These are phyloP conservation scores for Amphicarpaea edgeworthii DNA, from an alignment of 306 rosid genomes.

Conservation along the genomic window DNA sequence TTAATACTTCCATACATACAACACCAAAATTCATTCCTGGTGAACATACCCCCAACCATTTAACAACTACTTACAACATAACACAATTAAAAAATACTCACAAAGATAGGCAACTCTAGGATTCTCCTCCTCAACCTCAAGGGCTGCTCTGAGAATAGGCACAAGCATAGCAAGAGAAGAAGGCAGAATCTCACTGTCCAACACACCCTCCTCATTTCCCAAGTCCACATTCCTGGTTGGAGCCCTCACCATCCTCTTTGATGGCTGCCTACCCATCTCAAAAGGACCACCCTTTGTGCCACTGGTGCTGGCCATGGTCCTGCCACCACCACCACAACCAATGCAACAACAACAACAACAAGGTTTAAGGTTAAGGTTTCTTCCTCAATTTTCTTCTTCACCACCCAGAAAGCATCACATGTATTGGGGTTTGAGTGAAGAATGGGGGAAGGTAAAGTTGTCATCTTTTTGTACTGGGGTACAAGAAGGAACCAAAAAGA, in stretches of 20 bases:
- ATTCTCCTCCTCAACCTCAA: constrained; percentile 74
- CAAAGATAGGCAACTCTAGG: constrained; percentile 95
- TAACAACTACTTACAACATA: constrained; percentile 1
- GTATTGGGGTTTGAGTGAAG: constrained; percentile 42
- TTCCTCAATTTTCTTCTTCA: constrained; percentile 30
- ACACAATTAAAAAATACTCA: constrained; percentile 48
- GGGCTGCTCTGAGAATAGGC: constrained; percentile 90
- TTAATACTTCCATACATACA: constrained; percentile 17
- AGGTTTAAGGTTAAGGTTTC: background rate
- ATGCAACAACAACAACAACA: background rate
- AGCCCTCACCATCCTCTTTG: constrained; percentile 58
- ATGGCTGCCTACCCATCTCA: constrained; percentile 53
- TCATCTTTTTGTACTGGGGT: constrained; percentile 55
- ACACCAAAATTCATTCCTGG: constrained; percentile 4
- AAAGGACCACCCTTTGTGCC: constrained; percentile 64
- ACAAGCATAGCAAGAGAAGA: constrained; percentile 71
- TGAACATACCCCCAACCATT: background rate
- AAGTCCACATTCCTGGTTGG: constrained; percentile 63
- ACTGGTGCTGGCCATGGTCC: constrained; percentile 85
- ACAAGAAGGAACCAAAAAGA: constrained; percentile 47
- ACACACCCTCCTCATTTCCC: constrained; percentile 57
- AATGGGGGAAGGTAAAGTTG: constrained; percentile 49
- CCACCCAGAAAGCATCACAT: constrained; percentile 31
- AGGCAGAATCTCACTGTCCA: constrained; percentile 78
- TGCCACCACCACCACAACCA: constrained; percentile 28